Conservation (phyloP, 2,329 filamentous ascomycete genomes). For the Curvularia eragrostidis region DNA sequence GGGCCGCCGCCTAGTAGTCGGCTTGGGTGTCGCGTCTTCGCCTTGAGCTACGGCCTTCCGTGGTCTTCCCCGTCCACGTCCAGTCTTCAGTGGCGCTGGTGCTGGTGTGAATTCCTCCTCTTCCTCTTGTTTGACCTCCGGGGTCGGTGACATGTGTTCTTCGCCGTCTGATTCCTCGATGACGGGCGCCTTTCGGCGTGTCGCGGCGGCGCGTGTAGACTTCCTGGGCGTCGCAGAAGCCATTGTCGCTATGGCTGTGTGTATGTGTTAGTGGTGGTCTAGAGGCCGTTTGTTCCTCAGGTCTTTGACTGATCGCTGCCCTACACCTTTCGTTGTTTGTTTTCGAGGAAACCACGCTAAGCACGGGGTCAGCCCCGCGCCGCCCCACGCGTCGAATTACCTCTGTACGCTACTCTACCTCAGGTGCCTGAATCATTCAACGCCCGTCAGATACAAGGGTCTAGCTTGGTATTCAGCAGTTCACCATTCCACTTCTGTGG, state of each 20-base stretch:
- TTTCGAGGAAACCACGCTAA: conserved; percentile 30
- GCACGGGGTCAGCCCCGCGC: conserved; percentile 29
- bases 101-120: conserved; percentile 85
- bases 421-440: background rate
- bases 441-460: background rate
- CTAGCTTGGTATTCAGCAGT: background rate
- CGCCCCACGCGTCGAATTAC: conserved; percentile 15
- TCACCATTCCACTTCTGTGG: background rate
- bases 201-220: conserved; percentile 65
- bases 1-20: conserved; percentile 55
- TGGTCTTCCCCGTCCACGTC: conserved; percentile 63
- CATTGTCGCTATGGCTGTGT: conserved; percentile 42
- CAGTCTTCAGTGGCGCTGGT: conserved; percentile 67
- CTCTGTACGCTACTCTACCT: background rate
- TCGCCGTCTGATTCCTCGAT: conserved; percentile 80
- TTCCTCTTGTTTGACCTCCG: conserved; percentile 62
- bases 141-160: conserved; percentile 66
- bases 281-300: conserved; percentile 14
- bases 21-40: conserved; percentile 54
- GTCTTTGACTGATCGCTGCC: conserved; percentile 14
- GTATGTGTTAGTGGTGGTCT: conserved; percentile 16
- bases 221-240: conserved; percentile 56
- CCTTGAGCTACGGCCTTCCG: conserved; percentile 48
- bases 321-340: conserved; percentile 23
- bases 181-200: conserved; percentile 72